Base-by-base conservation (phyloP, 495 filamentous ascomycete genomes). In the Margaritispora aquatica region DNA sequence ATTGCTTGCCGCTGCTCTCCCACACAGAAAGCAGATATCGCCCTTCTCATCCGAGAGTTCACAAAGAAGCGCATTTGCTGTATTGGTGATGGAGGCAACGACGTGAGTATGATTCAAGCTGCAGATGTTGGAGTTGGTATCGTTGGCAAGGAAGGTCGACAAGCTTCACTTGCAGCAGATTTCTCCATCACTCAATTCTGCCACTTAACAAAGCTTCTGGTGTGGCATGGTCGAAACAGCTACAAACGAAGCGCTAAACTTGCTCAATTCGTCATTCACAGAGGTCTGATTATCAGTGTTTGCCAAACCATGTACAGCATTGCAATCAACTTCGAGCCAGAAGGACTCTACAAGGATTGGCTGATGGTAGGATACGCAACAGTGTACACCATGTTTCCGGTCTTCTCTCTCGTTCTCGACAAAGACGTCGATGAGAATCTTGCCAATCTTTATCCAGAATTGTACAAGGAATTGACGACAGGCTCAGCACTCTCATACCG, bases 81-180 rank as follows among this genome's bases (percentile, higher is more conserved):
- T 68, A 97, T 99, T 64, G 94, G 94, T 46, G 94, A 99, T 64
- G 94, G 94, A 41, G 94, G 94, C 53, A 99, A 99, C 74, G 95
- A 99, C 70, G 95, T 99, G 26, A 92, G 87, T 53, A 99, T 99
- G 95, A 99, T 99, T 64, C 93, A 96, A 74, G 92, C 94, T 5
- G 95, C 95, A 1, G 95, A 97, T 66, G 91, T 99, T 1, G 95
- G 95, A 41, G 91, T 99, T 58, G 95, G 95, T 29, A 97, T 99
- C 60, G 95, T 97, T 10, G 95, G 95, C 47, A 97, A 97, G 73
- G 95, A 99, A 73, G 95, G 95, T 19, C 85, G 89, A 15, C 95
- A 99, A 73, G 95, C 95, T 21, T 90, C 85, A 60, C 82, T 99
- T 1, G 95, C 95, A 0, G 95, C 95, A 1, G 95, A 99, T 68